Base-by-base conservation (phyloP, 148 eudicot genomes). In the Salicornia ramosissima region DNA sequence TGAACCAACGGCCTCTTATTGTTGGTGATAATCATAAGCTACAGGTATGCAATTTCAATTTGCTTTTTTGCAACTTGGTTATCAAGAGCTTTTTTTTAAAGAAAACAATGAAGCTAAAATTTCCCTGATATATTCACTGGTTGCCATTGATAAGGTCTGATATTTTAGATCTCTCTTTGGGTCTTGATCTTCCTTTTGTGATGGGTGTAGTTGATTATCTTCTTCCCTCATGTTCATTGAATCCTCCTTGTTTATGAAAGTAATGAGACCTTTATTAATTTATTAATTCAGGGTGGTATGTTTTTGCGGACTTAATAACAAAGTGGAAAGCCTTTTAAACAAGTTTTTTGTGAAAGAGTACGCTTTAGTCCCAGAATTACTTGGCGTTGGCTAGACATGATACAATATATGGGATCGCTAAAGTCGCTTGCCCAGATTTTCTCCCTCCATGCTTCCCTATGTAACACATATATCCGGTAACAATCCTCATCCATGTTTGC, bases 1-100 rank as follows among this genome's bases (percentile, higher is more conserved):
- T 94, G 64, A 94, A 94, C 82, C 96, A 89, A 53, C 86, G 86
- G 34, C 97, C 99, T 65, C 92, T 94, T 61, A 82, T 94, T 68
- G 90, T 91, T 78, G 99, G 99, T 64, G 99, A 94, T 81, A 94
- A 94, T 80, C 99, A 94, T 80, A 94, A 94, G 71, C 83, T 94
- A 78, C 99, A 91, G 97, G 99, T 91, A 42, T 61, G 76, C 67
- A 47, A 45, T n/a, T 50, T 4, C 43, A 61, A 68, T 28, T 14
- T 61, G n/a, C 49, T 60, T 21, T 74, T 33, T 71, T 19, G 14
- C 30, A 39, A 31, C 46, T 22, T 51, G 18, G 24, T 6, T 3
- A 26, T 39, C 60, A 60, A 11, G 1, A 10, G 8, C 8, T 28
- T 24, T 3, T 25, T 26, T 24, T 22, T 10, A 11, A 54, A 25